Base-by-base conservation (phyloP, 2,329 filamentous ascomycete genomes). In the Trichoderma gracile region DNA sequence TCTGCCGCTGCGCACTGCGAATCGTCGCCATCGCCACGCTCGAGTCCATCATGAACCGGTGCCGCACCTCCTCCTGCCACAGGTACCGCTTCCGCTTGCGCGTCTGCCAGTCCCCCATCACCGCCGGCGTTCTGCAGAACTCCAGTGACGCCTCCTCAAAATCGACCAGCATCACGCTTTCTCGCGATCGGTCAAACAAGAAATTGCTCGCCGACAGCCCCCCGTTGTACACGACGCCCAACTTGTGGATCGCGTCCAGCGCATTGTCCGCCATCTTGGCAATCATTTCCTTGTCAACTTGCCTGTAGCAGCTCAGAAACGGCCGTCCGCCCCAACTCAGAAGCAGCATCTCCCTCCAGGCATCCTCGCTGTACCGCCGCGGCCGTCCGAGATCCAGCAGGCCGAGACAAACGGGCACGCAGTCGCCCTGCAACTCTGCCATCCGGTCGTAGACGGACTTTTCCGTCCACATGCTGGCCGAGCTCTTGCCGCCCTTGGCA, bases 361-460 rank as follows among this genome's bases (percentile, higher is more conserved):
- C 6, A 3, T 27, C 17, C 3, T 8, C 23, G 7, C 12, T 30
- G n/a, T 21, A 27, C 3, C 38, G 33, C 2, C 23, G 33, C 23
- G 57, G 57, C 14, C 17, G n/a, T 2, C 21, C 19, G 6, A 61
- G 38, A 5, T 61, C 38, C 14, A 61, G 30, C 17, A 61, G 27
- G 0, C 57, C 57, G 0, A 61, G 9, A 12, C 57, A 61, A 1
- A 61, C 30, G 5, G 57, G 57, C 9, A 61, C 47, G 45, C 40
- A 27, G 4, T 14, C 23, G 9, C 57, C 57, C 15, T 61, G 57
- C 6, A 43, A 38, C 4, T 10, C 42, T 7, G 19, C 38, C 33
- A 61, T 21, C 38, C 53, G 33, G n/a, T 61, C 57, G 8, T 61
- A 61, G 19, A 61, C 38, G 23, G 43, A 50, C 14, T 61, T 61